Conservation (phyloP, 2,329 filamentous ascomycete species). For the Arthroderma sp. region DNA sequence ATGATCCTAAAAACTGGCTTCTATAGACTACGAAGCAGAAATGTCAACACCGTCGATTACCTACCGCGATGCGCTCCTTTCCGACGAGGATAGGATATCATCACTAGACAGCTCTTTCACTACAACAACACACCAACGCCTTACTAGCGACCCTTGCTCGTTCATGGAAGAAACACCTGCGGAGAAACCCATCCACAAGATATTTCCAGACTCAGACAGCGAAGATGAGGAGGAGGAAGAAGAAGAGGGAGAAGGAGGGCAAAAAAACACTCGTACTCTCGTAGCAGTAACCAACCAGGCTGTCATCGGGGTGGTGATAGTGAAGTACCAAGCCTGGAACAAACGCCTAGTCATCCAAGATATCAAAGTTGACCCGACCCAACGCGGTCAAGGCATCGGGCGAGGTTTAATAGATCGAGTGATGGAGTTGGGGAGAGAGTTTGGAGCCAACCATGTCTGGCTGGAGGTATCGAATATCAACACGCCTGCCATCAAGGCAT, state of each 20-base stretch:
- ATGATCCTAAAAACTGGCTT: too few relatives aligned
- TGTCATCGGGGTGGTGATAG: slow-evolving; percentile 1
- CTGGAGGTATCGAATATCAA: slow-evolving; percentile 7
- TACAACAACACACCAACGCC: neutral
- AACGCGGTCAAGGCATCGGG: slow-evolving; percentile 2
- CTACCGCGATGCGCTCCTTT: neutral
- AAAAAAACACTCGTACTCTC: neutral
- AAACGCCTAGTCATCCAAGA: slow-evolving; percentile 4
- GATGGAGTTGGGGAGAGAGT: slow-evolving; percentile 1
- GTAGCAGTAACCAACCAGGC: neutral
- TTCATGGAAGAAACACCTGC: neutral
- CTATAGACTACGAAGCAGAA: too few relatives aligned
- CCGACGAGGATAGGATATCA: neutral
- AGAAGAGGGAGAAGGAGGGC: neutral
- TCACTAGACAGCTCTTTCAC: slow-evolving; percentile 5
- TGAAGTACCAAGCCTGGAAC: slow-evolving; percentile 4
- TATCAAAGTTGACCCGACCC: neutral
- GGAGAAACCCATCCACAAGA: neutral
- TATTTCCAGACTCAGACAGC: neutral
- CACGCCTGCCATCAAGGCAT: slow-evolving; percentile 4
- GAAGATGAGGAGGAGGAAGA: slow-evolving; percentile 1
- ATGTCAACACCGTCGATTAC: neutral
- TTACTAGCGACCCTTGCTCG: neutral
- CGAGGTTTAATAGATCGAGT: slow-evolving; percentile 1
- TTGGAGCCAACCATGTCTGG: slow-evolving; percentile 3